These are phyloP conservation scores for Adiantum capillusveneris DNA, from an alignment of 75 land plant genomes.

Conservation along the genomic window DNA sequence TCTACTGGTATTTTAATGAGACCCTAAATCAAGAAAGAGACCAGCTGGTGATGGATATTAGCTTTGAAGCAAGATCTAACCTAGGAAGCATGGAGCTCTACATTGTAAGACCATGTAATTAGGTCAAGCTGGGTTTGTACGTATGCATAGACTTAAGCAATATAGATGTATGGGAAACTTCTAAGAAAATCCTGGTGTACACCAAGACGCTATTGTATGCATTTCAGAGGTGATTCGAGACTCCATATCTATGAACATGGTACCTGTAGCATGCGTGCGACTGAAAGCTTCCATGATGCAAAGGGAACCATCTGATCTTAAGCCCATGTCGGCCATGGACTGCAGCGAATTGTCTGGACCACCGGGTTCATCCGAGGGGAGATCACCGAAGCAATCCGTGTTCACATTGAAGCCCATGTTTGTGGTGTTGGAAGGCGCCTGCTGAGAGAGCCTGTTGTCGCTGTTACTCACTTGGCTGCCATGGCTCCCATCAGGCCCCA, in stretches of 20 bases:
- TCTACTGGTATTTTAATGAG: no score
- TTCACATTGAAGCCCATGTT: neutral
- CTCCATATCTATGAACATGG: neutral
- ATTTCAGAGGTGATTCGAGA: no score
- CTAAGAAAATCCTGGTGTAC: no score
- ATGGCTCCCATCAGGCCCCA: neutral
- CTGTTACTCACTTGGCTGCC: neutral
- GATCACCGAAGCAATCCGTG: neutral
- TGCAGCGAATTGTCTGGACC: neutral
- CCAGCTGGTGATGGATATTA: no score
- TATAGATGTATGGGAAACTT: no score
- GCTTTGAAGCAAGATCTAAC: no score
- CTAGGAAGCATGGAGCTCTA: no score
- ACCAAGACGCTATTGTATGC: no score
- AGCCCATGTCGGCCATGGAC: neutral
- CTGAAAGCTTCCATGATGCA: neutral
- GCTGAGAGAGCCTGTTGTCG: neutral
- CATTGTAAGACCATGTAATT: no score
- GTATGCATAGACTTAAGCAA: no score
- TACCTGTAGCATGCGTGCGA: neutral
- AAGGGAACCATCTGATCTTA: neutral
- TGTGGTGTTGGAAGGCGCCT: neutral
- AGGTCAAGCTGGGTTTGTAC: no score
- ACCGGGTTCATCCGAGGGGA: neutral
- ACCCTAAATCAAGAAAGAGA: no score